Conservation (phyloP, 1,284 basidiomycete species). For the Papiliotrema flavescens region DNA sequence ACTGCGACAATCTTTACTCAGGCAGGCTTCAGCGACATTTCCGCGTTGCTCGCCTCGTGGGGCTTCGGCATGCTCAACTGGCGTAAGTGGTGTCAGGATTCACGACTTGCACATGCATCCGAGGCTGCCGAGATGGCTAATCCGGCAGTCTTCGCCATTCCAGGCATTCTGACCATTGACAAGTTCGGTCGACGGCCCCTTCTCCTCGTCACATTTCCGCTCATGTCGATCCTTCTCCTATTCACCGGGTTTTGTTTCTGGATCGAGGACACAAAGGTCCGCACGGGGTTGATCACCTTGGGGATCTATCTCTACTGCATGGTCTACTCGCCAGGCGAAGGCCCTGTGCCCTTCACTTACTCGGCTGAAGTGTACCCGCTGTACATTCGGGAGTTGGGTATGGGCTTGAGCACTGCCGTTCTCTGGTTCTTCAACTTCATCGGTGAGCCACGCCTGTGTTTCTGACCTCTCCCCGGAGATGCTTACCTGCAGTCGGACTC, state of each 20-base stretch:
- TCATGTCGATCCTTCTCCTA: slow-evolving; percentile 44
- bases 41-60: slow-evolving; percentile 58
- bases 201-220: slow-evolving; percentile 58
- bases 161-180: slow-evolving; percentile 29
- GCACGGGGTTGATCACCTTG: slow-evolving; percentile 9
- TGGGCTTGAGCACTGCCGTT: slow-evolving; percentile 22
- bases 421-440: not conserved
- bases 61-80: slow-evolving; percentile 55
- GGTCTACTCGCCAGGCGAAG: slow-evolving; percentile 55
- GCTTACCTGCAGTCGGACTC: not conserved
- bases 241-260: slow-evolving; percentile 44
- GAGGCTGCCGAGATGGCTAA: no score
- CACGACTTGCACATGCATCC: no score
- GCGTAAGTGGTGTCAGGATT: no score
- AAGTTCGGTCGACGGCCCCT: slow-evolving; percentile 65
- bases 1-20: slow-evolving; percentile 63
- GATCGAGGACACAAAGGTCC: slow-evolving; percentile 3
- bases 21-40: slow-evolving; percentile 47
- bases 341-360: slow-evolving; percentile 63
- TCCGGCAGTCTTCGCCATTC: slow-evolving; percentile 19
- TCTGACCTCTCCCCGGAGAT: not conserved
- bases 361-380: slow-evolving; percentile 53
- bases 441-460: no score
- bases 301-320: slow-evolving; percentile 44
- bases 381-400: slow-evolving; percentile 51